Conservation (phyloP, 805 yeast species). For the Cyberlindnera sargentensis region DNA sequence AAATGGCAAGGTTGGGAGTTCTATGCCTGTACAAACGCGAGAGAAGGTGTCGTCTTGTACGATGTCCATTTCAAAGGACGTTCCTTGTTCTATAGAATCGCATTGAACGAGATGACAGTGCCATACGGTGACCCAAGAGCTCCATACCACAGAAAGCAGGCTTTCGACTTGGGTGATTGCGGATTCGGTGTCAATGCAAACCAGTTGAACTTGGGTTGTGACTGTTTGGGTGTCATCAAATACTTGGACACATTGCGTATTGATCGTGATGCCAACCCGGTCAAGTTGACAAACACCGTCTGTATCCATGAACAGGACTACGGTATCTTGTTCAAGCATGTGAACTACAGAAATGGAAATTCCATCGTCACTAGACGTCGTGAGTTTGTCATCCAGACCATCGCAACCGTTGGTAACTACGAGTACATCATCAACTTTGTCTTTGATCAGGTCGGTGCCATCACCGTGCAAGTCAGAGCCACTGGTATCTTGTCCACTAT, state of each 20-base stretch:
- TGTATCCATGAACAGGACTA: slow-evolving; percentile 80
- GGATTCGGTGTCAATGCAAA: slow-evolving; percentile 75
- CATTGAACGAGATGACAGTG: slow-evolving; percentile 80
- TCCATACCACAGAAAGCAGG: slow-evolving; percentile 81
- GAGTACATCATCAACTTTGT: slow-evolving; percentile 69
- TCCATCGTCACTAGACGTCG: slow-evolving; percentile 69
- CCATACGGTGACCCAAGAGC: slow-evolving; percentile 83
- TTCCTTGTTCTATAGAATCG: slow-evolving; percentile 63
- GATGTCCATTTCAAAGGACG: slow-evolving; percentile 72
- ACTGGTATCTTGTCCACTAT: slow-evolving; percentile 82
- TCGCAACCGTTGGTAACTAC: slow-evolving; percentile 81
- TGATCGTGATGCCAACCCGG: slow-evolving; percentile 54
- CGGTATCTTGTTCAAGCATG: slow-evolving; percentile 72
- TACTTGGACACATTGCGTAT: slow-evolving; percentile 59
- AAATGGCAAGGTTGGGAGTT: slow-evolving; percentile 84
- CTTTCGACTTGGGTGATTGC: slow-evolving; percentile 80
- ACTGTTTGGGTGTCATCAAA: slow-evolving; percentile 73
- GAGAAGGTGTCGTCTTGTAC: slow-evolving; percentile 76
- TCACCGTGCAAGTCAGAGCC: slow-evolving; percentile 74
- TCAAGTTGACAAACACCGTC: slow-evolving; percentile 57
- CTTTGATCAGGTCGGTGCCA: slow-evolving; percentile 72
- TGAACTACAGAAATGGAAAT: slow-evolving; percentile 65
- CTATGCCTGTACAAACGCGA: slow-evolving; percentile 57
- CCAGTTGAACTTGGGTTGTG: slow-evolving; percentile 66
- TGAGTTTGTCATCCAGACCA: slow-evolving; percentile 71